These are phyloP conservation scores for Colletotrichum tabaci DNA, from an alignment of 2,329 filamentous ascomycete genomes.

Conservation along the genomic window DNA sequence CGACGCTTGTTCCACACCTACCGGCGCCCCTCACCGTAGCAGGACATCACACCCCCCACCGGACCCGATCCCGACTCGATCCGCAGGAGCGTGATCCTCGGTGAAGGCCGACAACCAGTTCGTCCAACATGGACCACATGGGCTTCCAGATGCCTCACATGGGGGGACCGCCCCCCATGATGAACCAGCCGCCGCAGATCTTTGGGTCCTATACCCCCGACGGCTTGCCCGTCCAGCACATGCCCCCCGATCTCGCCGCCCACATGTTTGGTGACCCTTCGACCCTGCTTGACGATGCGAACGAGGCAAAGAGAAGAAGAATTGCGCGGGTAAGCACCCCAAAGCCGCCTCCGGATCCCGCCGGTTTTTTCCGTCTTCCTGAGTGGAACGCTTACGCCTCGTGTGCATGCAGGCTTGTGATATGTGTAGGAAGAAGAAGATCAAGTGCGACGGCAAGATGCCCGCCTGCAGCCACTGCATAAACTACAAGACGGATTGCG, in stretches of 20 bases:
- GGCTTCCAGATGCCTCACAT: constrained; percentile 72
- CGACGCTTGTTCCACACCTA: constrained; percentile 1
- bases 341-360: background rate
- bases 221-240: constrained; percentile 69
- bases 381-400: constrained; percentile 16
- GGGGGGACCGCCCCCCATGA: constrained; percentile 67
- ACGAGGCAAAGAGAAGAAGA: constrained; percentile 88
- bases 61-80: background rate
- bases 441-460: constrained; percentile 97
- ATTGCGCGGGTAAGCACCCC: constrained; percentile 79
- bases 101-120: background rate
- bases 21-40: background rate
- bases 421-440: constrained; percentile 97
- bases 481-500: constrained; percentile 98
- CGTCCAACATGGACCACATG: constrained; percentile 64
- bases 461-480: constrained; percentile 95
- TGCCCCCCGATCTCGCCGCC: constrained; percentile 70
- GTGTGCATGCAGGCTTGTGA: constrained; percentile 81
- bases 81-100: constrained; percentile 3
- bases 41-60: background rate
- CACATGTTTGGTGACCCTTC: constrained; percentile 73
- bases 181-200: constrained; percentile 78
- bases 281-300: constrained; percentile 74
- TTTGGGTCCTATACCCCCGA: constrained; percentile 76
- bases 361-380: background rate